phyloP scores from a whole-genome alignment of 1,284 basidiomycete species.

The Irpex rosettiformis region DNA sequence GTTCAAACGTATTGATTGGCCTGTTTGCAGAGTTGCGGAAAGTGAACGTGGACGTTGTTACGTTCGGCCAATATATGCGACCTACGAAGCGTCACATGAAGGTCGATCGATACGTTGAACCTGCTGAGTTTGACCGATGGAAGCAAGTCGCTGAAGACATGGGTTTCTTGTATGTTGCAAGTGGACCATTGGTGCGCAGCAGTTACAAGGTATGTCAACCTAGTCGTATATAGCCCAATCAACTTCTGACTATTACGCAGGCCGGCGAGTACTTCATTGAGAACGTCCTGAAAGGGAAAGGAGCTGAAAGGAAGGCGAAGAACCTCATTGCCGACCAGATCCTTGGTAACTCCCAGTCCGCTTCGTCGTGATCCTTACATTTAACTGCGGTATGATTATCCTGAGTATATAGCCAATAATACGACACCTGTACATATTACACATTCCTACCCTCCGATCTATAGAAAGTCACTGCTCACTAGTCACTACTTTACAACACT shows the following conservation, averaged over 20 bases:
- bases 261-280: constrained; percentile 93
- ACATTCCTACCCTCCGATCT: too few species aligned
- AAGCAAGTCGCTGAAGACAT: constrained; percentile 86
- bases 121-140: constrained; percentile 92
- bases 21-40: constrained; percentile 72
- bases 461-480: too few species aligned
- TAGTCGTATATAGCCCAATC: constrained; percentile 2
- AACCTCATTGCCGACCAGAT: constrained; percentile 28
- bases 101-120: constrained; percentile 93
- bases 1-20: not conserved
- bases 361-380: not conserved
- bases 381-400: not conserved
- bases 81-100: constrained; percentile 99
- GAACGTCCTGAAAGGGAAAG: constrained; percentile 75
- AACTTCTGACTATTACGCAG: constrained; percentile 33
- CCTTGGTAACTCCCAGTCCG: not conserved
- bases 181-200: constrained; percentile 92
- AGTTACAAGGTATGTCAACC: constrained; percentile 88
- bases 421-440: not conserved
- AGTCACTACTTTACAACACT: not conserved
- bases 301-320: constrained; percentile 38
- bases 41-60: constrained; percentile 93
- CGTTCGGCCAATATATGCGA: constrained; percentile 99
- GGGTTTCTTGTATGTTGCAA: constrained; percentile 97
- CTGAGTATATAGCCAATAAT: not conserved